Evolutionary conservation across 768 basidiomycete genomes (phyloP).

Genomic region (Myochromella boudieri): DNA sequence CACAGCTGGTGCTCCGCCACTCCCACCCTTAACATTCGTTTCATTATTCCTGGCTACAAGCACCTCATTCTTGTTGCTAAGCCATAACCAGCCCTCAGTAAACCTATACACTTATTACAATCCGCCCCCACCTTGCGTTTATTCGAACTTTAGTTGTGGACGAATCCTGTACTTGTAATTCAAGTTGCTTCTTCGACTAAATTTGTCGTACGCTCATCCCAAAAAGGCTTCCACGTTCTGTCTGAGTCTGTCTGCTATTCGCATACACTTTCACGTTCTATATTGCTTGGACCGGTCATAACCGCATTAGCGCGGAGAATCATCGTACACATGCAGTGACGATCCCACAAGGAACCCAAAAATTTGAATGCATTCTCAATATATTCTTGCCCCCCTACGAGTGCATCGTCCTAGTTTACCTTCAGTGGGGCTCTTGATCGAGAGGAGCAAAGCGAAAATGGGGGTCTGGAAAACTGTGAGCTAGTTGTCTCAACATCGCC

Average conservation of each 20-base stretch:
- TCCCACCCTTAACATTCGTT: conserved; percentile 21
- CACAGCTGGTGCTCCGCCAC: too few species aligned
- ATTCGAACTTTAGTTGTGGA: neutral
- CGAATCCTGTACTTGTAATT: conserved; percentile 13
- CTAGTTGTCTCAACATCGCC: neutral
- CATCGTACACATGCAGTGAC: too few species aligned
- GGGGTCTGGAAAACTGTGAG: neutral
- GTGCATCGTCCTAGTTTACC: neutral
- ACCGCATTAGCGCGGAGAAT: conserved; percentile 17
- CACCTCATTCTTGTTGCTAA: conserved; percentile 19
- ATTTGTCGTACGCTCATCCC: conserved; percentile 17
- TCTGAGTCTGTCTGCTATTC: conserved; percentile 18
- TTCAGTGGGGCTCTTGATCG: neutral
- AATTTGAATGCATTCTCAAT: conserved; percentile 21
- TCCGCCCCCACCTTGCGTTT: too few species aligned
- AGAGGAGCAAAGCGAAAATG: neutral
- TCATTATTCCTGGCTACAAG: conserved; percentile 21
- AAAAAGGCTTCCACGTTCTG: conserved; percentile 14
- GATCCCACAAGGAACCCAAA: too few species aligned
- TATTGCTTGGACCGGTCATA: conserved; percentile 27
- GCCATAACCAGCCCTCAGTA: conserved; percentile 25
- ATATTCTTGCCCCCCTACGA: neutral
- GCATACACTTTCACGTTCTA: conserved; percentile 23
- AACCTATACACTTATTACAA: too few species aligned
- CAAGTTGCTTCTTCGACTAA: too few species aligned